phyloP scores from a whole-genome alignment of 1,284 basidiomycete species.

The Malassezia caprae region DNA sequence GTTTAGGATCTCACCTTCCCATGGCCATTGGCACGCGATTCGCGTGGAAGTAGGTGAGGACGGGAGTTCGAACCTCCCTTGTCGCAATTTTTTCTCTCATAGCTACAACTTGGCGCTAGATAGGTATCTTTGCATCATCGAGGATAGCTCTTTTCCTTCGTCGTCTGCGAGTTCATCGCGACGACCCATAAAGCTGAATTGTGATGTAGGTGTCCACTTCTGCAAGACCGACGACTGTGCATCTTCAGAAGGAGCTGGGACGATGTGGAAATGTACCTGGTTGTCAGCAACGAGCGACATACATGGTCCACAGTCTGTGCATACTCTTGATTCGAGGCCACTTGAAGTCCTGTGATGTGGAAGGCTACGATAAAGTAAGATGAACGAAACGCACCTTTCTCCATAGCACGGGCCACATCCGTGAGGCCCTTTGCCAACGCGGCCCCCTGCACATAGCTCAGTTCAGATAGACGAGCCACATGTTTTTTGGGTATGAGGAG shows the following conservation, averaged over 20 bases:
- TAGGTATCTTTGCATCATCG: neutral
- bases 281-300: neutral
- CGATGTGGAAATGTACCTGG: constrained; percentile 18
- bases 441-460: neutral
- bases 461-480: neutral
- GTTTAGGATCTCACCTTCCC: constrained; percentile 24
- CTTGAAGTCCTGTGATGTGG: constrained; percentile 6
- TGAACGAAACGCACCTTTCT: constrained; percentile 4
- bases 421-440: constrained; percentile 1
- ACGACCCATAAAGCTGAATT: neutral
- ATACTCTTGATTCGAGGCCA: constrained; percentile 15
- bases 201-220: constrained; percentile 1
- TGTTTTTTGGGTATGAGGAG: constrained; percentile 13
- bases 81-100: constrained; percentile 16
- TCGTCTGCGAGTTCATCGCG: constrained; percentile 11
- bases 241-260: neutral
- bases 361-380: neutral
- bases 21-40: constrained; percentile 12
- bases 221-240: neutral
- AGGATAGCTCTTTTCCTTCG: constrained; percentile 3
- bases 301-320: constrained; percentile 16
- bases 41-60: constrained; percentile 19
- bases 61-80: constrained; percentile 21
- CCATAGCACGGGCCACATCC: constrained; percentile 11
- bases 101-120: neutral